phyloP scores from a whole-genome alignment of 495 filamentous ascomycete species.

The Ramalina peruviana region DNA sequence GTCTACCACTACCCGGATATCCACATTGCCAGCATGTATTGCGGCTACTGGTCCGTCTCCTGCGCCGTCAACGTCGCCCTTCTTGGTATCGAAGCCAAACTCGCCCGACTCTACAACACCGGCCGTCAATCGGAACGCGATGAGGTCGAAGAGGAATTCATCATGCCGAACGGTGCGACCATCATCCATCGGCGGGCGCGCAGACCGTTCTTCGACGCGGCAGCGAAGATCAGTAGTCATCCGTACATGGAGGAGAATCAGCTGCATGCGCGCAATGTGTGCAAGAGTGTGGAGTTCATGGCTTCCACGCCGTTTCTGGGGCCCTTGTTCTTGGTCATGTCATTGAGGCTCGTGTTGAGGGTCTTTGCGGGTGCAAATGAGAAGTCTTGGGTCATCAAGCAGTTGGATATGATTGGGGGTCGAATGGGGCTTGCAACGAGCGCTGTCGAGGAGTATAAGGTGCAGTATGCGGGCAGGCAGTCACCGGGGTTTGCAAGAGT shows the following conservation, averaged over 20 bases:
- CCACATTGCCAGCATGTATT: background rate
- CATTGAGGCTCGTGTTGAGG: background rate
- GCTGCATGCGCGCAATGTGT: slow-evolving; percentile 1
- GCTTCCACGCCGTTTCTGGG: slow-evolving; percentile 2
- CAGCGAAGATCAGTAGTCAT: background rate
- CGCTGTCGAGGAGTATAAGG: background rate
- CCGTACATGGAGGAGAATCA: slow-evolving; percentile 5
- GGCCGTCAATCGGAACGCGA: background rate
- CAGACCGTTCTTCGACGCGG: background rate
- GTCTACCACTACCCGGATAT: slow-evolving; percentile 1
- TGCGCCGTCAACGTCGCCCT: slow-evolving; percentile 3
- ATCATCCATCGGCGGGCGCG: background rate
- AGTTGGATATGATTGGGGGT: background rate
- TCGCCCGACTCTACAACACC: background rate
- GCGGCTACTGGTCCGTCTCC: slow-evolving; percentile 1
- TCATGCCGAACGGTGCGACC: background rate
- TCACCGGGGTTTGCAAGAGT: too few species aligned
- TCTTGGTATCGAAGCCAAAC: slow-evolving; percentile 8
- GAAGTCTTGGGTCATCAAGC: slow-evolving; percentile 4
- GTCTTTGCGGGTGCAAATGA: background rate
- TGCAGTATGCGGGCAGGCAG: background rate
- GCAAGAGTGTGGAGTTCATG: slow-evolving; percentile 2
- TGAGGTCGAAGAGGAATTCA: background rate
- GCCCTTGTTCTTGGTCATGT: slow-evolving; percentile 6
- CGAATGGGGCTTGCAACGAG: slow-evolving; percentile 1